phyloP scores from a whole-genome alignment of 768 basidiomycete genomes.

The Rhizopogon vinicolor region DNA sequence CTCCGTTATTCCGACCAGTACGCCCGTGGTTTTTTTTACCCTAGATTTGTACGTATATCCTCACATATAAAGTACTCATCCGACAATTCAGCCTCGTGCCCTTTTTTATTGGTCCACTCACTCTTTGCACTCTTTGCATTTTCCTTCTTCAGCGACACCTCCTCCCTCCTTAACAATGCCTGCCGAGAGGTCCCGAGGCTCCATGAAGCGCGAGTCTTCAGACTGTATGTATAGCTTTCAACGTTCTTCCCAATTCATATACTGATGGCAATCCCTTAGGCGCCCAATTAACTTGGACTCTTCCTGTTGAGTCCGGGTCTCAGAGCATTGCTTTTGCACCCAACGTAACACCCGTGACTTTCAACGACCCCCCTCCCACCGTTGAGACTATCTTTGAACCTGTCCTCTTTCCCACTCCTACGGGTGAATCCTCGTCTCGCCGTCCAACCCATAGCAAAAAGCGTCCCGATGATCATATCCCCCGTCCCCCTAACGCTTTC shows the following conservation, averaged over 20 bases:
- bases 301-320: conserved; percentile 35
- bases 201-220: conserved; percentile 25
- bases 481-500: conserved; percentile 82
- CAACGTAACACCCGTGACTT: conserved; percentile 54
- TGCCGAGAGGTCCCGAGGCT: conserved; percentile 38
- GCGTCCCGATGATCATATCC: conserved; percentile 72
- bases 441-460: conserved; percentile 60
- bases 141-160: conserved; percentile 20
- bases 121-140: conserved; percentile 10
- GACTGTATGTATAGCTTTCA: conserved; percentile 29
- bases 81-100: conserved; percentile 18
- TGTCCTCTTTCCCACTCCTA: conserved; percentile 54
- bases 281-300: conserved; percentile 42
- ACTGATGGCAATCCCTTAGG: conserved; percentile 22
- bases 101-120: conserved; percentile 11
- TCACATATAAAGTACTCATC: conserved; percentile 25
- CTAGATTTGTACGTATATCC: conserved; percentile 29
- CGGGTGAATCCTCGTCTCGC: conserved; percentile 30
- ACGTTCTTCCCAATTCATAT: conserved; percentile 1
- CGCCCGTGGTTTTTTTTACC: conserved; percentile 24
- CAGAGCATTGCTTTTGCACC: conserved; percentile 52
- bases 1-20: conserved; percentile 19
- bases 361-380: conserved; percentile 41
- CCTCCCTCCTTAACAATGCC: conserved; percentile 33
- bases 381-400: conserved; percentile 36